Conservation (phyloP, 352 stramenopile species). For the Pythium scleroteichum region DNA sequence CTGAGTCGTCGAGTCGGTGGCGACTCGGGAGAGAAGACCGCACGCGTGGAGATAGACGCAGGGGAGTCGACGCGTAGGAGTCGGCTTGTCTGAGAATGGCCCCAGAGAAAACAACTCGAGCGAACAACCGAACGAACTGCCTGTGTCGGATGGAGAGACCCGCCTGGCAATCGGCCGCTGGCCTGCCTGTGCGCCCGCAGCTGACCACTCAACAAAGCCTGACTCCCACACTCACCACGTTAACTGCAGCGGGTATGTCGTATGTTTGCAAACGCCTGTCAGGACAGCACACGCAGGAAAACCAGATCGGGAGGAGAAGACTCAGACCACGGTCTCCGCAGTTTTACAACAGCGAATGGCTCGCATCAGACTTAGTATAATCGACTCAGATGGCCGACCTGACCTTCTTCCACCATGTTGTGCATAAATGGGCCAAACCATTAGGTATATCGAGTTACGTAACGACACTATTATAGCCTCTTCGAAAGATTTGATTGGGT, state of each 20-base stretch:
- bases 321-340: slow-evolving; percentile 1
- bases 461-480: too few relatives aligned
- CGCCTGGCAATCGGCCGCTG: neutral
- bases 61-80: neutral
- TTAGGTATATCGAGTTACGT: too few relatives aligned
- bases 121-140: neutral
- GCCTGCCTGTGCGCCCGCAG: neutral
- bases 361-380: neutral
- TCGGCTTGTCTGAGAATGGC: slow-evolving; percentile 11
- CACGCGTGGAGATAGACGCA: neutral
- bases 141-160: neutral
- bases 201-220: slow-evolving; percentile 2
- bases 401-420: neutral
- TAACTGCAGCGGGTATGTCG: neutral
- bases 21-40: too few relatives aligned
- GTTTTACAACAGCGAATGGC: neutral
- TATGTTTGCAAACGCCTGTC: neutral
- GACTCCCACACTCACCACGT: neutral
- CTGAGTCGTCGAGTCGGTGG: neutral
- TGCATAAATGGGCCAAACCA: neutral
- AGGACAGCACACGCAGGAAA: neutral
- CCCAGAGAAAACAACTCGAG: slow-evolving; percentile 6
- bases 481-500: too few relatives aligned
- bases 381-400: neutral
- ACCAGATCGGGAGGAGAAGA: neutral